Percentiles rank a stretch among this genome's conserved stretches.
Conservation (phyloP, 352 stramenopile species). For the Pythium utonaiense region DNA sequence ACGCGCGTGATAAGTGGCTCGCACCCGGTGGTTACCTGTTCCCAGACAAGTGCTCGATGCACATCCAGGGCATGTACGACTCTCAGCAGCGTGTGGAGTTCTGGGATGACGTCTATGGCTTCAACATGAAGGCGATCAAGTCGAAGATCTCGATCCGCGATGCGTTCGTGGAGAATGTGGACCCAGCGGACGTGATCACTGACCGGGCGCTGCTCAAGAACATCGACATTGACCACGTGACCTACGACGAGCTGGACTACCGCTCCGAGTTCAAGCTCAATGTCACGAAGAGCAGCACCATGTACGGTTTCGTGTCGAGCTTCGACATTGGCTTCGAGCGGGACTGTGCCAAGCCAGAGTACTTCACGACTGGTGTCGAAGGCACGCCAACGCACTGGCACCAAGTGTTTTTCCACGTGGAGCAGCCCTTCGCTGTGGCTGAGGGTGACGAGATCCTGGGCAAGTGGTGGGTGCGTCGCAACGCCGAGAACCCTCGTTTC, state of each 20-base stretch:
- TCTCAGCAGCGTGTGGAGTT: conserved; percentile 79
- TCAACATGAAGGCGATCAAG: conserved; percentile 97
- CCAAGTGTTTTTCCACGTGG: conserved; percentile 97
- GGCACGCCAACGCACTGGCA: conserved; percentile 98
- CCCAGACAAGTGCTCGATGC: conserved; percentile 96
- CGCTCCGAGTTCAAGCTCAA: conserved; percentile 86
- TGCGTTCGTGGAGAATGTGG: conserved; percentile 95
- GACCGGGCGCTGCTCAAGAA: conserved; percentile 79
- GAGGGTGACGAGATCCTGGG: conserved; percentile 78
- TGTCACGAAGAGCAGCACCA: conserved; percentile 81
- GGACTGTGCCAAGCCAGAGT: conserved; percentile 89
- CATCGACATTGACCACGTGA: conserved; percentile 89
- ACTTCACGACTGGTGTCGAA: conserved; percentile 92
- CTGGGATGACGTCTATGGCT: conserved; percentile 98
- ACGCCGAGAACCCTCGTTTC: conserved; percentile 91
- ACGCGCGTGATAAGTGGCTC: conserved; percentile 96
- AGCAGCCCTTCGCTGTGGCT: conserved; percentile 66
- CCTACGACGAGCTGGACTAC: conserved; percentile 95
- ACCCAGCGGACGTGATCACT: conserved; percentile 85
- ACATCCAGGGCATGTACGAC: conserved; percentile 81
- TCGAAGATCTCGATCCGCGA: conserved; percentile 93
- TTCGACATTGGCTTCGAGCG: conserved; percentile 97
- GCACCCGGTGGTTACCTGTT: conserved; percentile 92
- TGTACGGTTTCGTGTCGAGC: conserved; percentile 95
- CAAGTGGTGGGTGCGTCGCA: conserved; percentile 86